These are phyloP conservation scores for Sporothrix luriei DNA, from an alignment of 2,329 filamentous ascomycete genomes.

Conservation along the genomic window DNA sequence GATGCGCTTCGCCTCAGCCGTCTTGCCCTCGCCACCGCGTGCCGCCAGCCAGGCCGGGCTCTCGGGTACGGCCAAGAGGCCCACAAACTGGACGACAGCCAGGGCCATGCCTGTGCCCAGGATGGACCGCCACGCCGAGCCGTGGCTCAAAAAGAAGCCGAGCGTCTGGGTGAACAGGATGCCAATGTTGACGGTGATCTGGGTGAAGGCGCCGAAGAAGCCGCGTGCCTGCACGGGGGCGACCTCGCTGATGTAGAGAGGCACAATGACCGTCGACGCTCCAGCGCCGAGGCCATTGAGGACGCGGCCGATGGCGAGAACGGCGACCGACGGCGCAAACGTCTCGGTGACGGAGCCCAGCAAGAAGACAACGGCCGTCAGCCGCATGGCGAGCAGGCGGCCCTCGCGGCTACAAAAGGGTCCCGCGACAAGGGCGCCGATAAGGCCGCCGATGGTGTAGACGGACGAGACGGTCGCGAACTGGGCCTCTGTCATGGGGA, in stretches of 20 bases:
- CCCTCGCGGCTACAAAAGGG: constrained; percentile 78
- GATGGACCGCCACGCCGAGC: constrained; percentile 79
- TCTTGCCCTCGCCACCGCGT: constrained; percentile 59
- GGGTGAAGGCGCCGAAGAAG: constrained; percentile 81
- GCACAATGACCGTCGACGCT: constrained; percentile 87
- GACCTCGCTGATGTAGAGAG: constrained; percentile 91
- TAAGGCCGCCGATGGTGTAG: constrained; percentile 84
- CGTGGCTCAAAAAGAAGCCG: constrained; percentile 84
- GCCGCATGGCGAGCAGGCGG: constrained; percentile 72
- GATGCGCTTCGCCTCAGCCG: constrained; percentile 61
- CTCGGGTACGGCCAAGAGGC: constrained; percentile 77
- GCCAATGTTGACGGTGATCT: constrained; percentile 90
- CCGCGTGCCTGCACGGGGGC: constrained; percentile 74
- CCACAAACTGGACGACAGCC: constrained; percentile 66
- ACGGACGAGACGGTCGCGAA: constrained; percentile 88
- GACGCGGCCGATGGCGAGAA: constrained; percentile 74
- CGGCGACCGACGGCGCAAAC: constrained; percentile 64
- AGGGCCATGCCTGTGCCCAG: constrained; percentile 72
- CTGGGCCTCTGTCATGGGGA: constrained; percentile 79
- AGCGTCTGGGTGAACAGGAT: constrained; percentile 82
- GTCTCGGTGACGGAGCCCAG: constrained; percentile 76
- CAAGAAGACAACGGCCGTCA: constrained; percentile 76
- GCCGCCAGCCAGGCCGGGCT: constrained; percentile 81
- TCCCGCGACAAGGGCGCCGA: constrained; percentile 79
- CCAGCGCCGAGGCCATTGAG: constrained; percentile 83